These are phyloP conservation scores for Aspergillus spinulosporus DNA, from an alignment of 2,329 filamentous ascomycete species.

Conservation along the genomic window DNA sequence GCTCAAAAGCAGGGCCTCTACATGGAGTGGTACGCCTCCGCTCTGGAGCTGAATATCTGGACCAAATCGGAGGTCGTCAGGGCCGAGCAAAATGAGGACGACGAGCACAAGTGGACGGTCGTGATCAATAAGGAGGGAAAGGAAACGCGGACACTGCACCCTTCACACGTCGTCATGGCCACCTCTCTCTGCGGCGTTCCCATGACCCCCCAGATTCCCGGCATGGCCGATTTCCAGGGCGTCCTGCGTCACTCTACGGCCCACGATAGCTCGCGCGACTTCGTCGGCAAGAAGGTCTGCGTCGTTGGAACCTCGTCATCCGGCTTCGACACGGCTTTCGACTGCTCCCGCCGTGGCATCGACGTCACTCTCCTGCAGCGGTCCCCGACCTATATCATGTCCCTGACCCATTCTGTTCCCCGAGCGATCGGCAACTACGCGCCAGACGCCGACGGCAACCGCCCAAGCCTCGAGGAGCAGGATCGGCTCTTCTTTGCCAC, in stretches of 20 bases:
- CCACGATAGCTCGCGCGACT: slow-evolving; percentile 26
- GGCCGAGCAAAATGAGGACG: slow-evolving; percentile 22
- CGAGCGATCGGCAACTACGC: slow-evolving; percentile 29
- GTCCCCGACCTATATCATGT: slow-evolving; percentile 38
- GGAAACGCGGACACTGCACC: slow-evolving; percentile 26
- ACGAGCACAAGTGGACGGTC: slow-evolving; percentile 23
- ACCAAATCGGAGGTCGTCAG: slow-evolving; percentile 25
- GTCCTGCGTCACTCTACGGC: slow-evolving; percentile 27
- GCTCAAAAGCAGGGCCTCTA: slow-evolving; percentile 32
- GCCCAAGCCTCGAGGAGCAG: slow-evolving; percentile 3
- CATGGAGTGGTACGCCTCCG: slow-evolving; percentile 32
- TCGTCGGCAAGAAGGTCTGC: slow-evolving; percentile 31
- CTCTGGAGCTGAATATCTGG: slow-evolving; percentile 31
- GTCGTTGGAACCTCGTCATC: slow-evolving; percentile 34
- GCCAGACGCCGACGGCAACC: slow-evolving; percentile 1
- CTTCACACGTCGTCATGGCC: slow-evolving; percentile 29
- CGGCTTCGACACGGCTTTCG: slow-evolving; percentile 31
- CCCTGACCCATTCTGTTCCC: slow-evolving; percentile 23
- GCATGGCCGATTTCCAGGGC: slow-evolving; percentile 28
- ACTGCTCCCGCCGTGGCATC: slow-evolving; percentile 27
- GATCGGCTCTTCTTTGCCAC: slow-evolving; percentile 6
- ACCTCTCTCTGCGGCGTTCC: slow-evolving; percentile 28
- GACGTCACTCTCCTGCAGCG: slow-evolving; percentile 33
- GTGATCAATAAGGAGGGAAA: slow-evolving; percentile 24
- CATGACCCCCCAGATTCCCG: slow-evolving; percentile 34